A percentile compares a stretch with the other conserved stretches of the same genome.
phyloP scores from a whole-genome alignment of 75 land plant genomes.

The Picea sitchensis region DNA sequence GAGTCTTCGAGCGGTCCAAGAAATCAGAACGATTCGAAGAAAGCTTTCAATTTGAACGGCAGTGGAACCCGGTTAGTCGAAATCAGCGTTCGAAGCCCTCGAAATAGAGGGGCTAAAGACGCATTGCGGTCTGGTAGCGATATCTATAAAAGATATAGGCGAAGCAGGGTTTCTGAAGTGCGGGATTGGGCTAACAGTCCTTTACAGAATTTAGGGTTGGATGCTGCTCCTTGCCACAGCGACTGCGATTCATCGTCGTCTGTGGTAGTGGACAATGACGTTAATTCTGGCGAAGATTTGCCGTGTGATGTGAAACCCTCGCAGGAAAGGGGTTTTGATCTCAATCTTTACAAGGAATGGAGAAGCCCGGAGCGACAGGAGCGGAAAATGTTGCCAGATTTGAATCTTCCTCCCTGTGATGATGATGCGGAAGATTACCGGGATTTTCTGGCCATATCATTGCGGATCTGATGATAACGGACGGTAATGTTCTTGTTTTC shows the following conservation, averaged over 20 bases:
- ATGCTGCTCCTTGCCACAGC: slow-evolving; percentile 28
- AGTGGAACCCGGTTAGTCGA: neutral
- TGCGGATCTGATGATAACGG: slow-evolving; percentile 1
- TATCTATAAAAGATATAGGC: slow-evolving; percentile 3
- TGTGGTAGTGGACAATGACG: slow-evolving; percentile 28
- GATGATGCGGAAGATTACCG: neutral
- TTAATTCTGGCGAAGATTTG: slow-evolving; percentile 4
- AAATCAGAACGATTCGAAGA: neutral
- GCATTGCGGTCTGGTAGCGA: neutral
- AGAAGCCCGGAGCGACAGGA: neutral
- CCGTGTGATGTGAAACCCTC: neutral
- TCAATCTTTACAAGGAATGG: no score
- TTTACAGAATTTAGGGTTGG: slow-evolving; percentile 3
- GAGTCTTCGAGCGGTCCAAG: slow-evolving; percentile 31
- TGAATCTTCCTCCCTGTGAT: slow-evolving; percentile 5
- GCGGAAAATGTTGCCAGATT: slow-evolving; percentile 6
- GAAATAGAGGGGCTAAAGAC: slow-evolving; percentile 10
- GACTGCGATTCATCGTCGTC: slow-evolving; percentile 37
- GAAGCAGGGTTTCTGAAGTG: slow-evolving; percentile 15
- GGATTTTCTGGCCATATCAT: slow-evolving; percentile 8
- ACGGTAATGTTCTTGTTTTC: neutral
- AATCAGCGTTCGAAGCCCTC: neutral
- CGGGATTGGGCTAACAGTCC: neutral
- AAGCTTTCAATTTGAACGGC: neutral
- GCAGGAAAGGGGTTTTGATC: neutral